A percentile compares a stretch with the other conserved stretches of the same genome.
Conservation (phyloP, 805 yeast species). For the Metschnikowia borealis region DNA sequence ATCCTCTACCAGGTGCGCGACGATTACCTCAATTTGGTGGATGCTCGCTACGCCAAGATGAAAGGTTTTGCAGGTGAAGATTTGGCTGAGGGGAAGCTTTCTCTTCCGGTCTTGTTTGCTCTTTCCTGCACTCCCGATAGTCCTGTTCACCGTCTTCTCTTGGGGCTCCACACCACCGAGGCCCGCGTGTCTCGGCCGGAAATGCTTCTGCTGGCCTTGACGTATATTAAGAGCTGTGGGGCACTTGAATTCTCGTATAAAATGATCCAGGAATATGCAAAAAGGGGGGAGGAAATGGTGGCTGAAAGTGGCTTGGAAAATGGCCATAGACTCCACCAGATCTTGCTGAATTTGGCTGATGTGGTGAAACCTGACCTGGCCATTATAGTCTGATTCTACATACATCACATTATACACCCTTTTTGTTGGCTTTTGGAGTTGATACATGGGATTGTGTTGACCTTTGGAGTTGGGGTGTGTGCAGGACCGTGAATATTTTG, state of each 20-base stretch:
- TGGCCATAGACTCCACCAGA: background rate
- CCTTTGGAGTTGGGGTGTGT: background rate
- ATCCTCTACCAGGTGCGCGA: slow-evolving; percentile 81
- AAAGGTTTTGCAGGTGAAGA: slow-evolving; percentile 76
- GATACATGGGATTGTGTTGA: no score
- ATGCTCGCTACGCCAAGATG: slow-evolving; percentile 50
- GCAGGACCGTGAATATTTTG: no score
- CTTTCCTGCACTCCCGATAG: slow-evolving; percentile 5
- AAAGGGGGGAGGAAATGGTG: slow-evolving; percentile 17
- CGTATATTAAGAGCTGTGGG: slow-evolving; percentile 20
- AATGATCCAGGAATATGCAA: slow-evolving; percentile 21
- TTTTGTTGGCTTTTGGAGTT: no score
- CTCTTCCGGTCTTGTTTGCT: slow-evolving; percentile 75
- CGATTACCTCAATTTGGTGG: slow-evolving; percentile 69
- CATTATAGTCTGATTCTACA: background rate
- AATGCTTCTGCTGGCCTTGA: slow-evolving; percentile 20
- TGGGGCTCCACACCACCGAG: slow-evolving; percentile 8
- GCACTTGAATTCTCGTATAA: slow-evolving; percentile 25
- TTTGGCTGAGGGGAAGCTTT: slow-evolving; percentile 82
- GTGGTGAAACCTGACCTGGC: background rate
- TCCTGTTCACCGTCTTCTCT: slow-evolving; percentile 25
- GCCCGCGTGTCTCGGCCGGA: slow-evolving; percentile 4
- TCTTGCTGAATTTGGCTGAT: background rate
- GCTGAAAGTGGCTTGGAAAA: background rate
- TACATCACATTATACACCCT: background rate